These are phyloP conservation scores for Capniomyces stellatus DNA, from an alignment of 371 early-diverging fungal species.

Conservation along the genomic window DNA sequence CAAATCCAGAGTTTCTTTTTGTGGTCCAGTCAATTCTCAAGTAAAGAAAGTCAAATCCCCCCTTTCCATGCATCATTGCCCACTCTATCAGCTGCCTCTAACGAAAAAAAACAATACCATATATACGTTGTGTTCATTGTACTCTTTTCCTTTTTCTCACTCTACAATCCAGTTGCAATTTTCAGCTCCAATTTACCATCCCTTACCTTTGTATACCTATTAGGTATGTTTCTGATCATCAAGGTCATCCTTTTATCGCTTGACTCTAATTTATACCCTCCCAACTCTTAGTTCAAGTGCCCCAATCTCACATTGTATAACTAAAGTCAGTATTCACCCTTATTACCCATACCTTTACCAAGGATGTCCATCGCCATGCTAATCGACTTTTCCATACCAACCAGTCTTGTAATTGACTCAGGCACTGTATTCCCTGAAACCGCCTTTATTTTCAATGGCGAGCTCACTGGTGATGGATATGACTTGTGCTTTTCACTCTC, in stretches of 20 bases:
- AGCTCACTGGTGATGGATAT: neutral
- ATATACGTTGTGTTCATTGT: too few relatives aligned
- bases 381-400: too few relatives aligned
- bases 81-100: constrained; percentile 4
- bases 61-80: neutral
- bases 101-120: neutral
- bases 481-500: neutral
- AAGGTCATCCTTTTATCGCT: neutral
- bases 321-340: too few relatives aligned
- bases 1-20: constrained; percentile 1
- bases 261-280: too few relatives aligned
- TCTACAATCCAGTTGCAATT: neutral
- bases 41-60: constrained; percentile 2
- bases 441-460: neutral
- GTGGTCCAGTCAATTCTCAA: constrained; percentile 2
- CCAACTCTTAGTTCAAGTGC: too few relatives aligned
- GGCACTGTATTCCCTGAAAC: too few relatives aligned
- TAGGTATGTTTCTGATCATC: constrained; percentile 2
- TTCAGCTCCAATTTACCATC: neutral
- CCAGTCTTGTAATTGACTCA: too few relatives aligned
- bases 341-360: too few relatives aligned
- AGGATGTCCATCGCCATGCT: too few relatives aligned
- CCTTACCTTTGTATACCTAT: constrained; percentile 3
- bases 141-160: too few relatives aligned
- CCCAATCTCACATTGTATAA: too few relatives aligned